Conservation (phyloP, 345 rosid genomes). For the Noccaea caerulescens region DNA sequence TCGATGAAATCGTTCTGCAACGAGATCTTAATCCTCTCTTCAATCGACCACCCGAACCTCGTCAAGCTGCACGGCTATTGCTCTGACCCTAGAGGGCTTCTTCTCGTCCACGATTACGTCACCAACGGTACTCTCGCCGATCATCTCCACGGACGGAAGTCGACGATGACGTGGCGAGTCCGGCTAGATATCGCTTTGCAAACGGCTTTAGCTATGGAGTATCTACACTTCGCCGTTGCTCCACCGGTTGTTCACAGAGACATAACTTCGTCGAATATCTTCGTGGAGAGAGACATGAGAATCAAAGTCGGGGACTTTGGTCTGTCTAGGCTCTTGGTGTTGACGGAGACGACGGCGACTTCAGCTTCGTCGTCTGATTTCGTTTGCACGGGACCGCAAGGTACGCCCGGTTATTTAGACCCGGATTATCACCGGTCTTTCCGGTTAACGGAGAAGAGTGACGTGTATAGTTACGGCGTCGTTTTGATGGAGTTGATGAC, state of each 20-base stretch:
- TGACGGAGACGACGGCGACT: slow-evolving; percentile 50
- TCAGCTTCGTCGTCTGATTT: slow-evolving; percentile 60
- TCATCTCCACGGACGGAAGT: slow-evolving; percentile 70
- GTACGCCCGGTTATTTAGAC: slow-evolving; percentile 88
- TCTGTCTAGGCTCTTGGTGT: slow-evolving; percentile 68
- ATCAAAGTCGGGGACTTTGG: slow-evolving; percentile 92
- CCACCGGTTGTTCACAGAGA: slow-evolving; percentile 89
- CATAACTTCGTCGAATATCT: slow-evolving; percentile 79
- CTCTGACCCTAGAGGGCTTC: slow-evolving; percentile 93
- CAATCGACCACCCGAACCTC: slow-evolving; percentile 79
- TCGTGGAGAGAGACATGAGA: slow-evolving; percentile 82
- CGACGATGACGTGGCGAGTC: slow-evolving; percentile 64
- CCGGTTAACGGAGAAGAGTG: slow-evolving; percentile 88
- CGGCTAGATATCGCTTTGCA: slow-evolving; percentile 83
- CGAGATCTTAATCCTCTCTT: slow-evolving; percentile 84
- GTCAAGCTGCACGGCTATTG: slow-evolving; percentile 95
- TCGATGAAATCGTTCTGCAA: slow-evolving; percentile 84
- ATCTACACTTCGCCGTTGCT: slow-evolving; percentile 65
- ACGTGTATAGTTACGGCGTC: slow-evolving; percentile 87
- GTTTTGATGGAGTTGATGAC: slow-evolving; percentile 81
- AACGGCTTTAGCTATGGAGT: slow-evolving; percentile 73
- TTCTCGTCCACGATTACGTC: slow-evolving; percentile 82
- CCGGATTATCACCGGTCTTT: slow-evolving; percentile 95
- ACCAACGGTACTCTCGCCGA: slow-evolving; percentile 89
- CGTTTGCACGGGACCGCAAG: slow-evolving; percentile 95